A percentile compares a stretch with the other conserved stretches of the same genome.
Evolutionary conservation across 257 asterid species (phyloP).

Genomic region (Capsicum baccatum): DNA sequence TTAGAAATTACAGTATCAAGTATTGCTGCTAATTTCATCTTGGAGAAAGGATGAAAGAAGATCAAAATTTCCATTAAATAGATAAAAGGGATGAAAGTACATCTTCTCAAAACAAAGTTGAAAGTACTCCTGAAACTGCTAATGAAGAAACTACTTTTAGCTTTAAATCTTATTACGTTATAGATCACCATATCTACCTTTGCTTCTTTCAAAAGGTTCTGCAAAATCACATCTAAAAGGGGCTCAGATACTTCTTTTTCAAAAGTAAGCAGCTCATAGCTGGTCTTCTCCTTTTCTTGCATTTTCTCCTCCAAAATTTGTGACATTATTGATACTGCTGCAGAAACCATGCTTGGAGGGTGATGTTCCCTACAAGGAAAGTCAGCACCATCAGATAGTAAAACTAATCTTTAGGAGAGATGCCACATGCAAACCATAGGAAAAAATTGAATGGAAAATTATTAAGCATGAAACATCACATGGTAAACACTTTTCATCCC

Average conservation of each 20-base stretch:
- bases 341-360: conserved; percentile 61
- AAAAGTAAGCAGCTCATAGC: conserved; percentile 43
- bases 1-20: background rate
- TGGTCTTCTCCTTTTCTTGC: conserved; percentile 39
- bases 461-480: conserved; percentile 21
- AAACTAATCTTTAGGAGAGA: conserved; percentile 5
- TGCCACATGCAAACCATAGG: conserved; percentile 7
- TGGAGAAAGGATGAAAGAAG: conserved; percentile 14
- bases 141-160: background rate
- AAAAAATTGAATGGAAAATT: background rate
- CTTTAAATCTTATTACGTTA: conserved; percentile 9
- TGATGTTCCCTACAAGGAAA: conserved; percentile 68
- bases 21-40: conserved; percentile 7
- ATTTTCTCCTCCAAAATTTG: conserved; percentile 57
- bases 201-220: conserved; percentile 65
- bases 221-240: conserved; percentile 73
- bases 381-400: conserved; percentile 26
- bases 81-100: conserved; percentile 4
- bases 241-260: conserved; percentile 54
- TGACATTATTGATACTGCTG: conserved; percentile 69
- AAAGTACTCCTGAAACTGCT: conserved; percentile 23
- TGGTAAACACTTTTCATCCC: background rate
- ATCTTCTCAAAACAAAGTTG: conserved; percentile 10
- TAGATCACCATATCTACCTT: conserved; percentile 49
- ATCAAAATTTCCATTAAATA: background rate